A percentile compares a stretch with the other conserved stretches of the same genome.
These are phyloP conservation scores for Metschnikowia matae DNA, from an alignment of 805 yeast genomes.

Conservation along the genomic window DNA sequence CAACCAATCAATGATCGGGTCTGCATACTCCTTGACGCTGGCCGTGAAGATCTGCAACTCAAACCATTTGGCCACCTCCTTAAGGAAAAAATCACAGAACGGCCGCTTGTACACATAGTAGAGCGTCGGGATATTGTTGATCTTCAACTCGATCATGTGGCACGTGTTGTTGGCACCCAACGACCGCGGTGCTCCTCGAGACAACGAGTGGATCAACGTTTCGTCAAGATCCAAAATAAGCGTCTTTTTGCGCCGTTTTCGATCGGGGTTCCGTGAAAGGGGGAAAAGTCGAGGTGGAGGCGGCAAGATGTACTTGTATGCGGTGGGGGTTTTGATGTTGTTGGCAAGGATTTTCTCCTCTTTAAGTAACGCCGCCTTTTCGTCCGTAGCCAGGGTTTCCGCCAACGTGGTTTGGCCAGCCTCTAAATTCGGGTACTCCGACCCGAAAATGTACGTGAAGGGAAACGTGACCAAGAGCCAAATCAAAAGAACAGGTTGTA, in stretches of 20 bases:
- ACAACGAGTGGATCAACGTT: constrained; percentile 86
- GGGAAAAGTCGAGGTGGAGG: constrained; percentile 45
- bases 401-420: constrained; percentile 2
- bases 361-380: constrained; percentile 36
- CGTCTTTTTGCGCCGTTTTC: constrained; percentile 49
- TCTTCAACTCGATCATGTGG: constrained; percentile 73
- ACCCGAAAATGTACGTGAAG: constrained; percentile 37
- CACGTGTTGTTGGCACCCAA: constrained; percentile 34
- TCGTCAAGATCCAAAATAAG: constrained; percentile 89
- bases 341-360: constrained; percentile 40
- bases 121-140: constrained; percentile 67
- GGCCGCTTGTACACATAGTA: constrained; percentile 93
- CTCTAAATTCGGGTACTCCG: constrained; percentile 10
- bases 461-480: constrained; percentile 59
- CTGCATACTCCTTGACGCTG: constrained; percentile 91
- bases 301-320: constrained; percentile 42
- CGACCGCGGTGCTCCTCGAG: constrained; percentile 55
- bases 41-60: constrained; percentile 92
- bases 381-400: constrained; percentile 19
- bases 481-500: constrained; percentile 48
- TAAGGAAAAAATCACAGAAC: constrained; percentile 77
- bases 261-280: constrained; percentile 36
- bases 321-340: constrained; percentile 39
- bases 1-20: constrained; percentile 90
- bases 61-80: constrained; percentile 80